Conservation (phyloP, 805 yeast genomes). For the Myxozyma melibiosi region DNA sequence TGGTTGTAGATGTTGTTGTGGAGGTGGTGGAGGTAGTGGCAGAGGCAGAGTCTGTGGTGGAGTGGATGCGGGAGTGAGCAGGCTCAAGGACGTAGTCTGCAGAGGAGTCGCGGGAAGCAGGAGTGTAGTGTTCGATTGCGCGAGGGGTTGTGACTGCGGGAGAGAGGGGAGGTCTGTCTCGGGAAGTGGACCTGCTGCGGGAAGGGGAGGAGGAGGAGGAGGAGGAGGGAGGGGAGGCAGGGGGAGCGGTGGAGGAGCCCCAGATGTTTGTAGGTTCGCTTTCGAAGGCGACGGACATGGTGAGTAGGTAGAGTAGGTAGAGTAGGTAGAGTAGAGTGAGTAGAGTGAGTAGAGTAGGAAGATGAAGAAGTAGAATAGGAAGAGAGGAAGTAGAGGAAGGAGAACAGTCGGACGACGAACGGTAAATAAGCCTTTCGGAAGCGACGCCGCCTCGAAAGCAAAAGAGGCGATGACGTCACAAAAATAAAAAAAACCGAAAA, state of each 20-base stretch:
- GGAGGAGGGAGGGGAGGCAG: neutral
- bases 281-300: neutral
- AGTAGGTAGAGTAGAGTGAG: no score
- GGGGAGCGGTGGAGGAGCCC: neutral
- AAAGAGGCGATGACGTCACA: no score
- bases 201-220: neutral
- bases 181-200: neutral
- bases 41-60: no score
- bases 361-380: no score
- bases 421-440: no score
- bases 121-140: slow-evolving; percentile 13
- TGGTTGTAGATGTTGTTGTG: no score
- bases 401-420: no score
- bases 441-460: no score
- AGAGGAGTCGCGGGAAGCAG: neutral
- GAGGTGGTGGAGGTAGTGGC: no score
- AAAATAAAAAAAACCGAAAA: no score
- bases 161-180: neutral
- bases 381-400: neutral
- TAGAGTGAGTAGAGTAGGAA: no score
- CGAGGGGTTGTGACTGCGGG: slow-evolving; percentile 6
- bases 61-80: slow-evolving; percentile 1
- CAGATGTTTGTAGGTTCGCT: neutral
- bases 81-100: neutral
- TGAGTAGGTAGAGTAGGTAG: no score